A percentile compares a stretch with the other conserved stretches of the same genome.
Evolutionary conservation across 2,329 filamentous ascomycete genomes (phyloP).

Genomic region (Dactylellina leptospora): DNA sequence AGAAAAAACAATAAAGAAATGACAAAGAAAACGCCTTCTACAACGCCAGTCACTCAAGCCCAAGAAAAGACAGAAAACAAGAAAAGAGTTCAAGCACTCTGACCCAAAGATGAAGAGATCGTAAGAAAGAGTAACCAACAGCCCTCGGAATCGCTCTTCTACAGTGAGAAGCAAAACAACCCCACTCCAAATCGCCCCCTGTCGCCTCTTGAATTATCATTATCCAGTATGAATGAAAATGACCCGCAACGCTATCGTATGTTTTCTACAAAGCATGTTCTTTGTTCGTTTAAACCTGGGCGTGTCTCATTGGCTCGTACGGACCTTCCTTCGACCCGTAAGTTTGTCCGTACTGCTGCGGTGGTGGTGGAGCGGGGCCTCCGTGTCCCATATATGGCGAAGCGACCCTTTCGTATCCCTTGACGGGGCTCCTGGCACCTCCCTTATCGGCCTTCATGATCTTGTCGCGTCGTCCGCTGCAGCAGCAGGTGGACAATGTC

Average conservation of each 20-base stretch:
- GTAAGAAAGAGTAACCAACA: constrained; percentile 11
- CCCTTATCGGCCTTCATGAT: constrained; percentile 54
- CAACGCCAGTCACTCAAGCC: constrained; percentile 25
- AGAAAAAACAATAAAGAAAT: constrained; percentile 15
- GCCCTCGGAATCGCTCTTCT: background rate
- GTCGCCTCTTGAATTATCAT: constrained; percentile 14
- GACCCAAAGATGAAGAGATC: constrained; percentile 19
- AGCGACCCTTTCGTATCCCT: constrained; percentile 55
- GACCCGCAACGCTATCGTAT: background rate
- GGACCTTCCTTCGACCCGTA: constrained; percentile 42
- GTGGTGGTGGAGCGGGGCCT: constrained; percentile 38
- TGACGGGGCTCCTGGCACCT: constrained; percentile 25
- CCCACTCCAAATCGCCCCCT: background rate
- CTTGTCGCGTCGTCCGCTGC: constrained; percentile 68
- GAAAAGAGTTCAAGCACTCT: background rate
- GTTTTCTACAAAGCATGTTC: background rate
- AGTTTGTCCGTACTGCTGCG: constrained; percentile 30
- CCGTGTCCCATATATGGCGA: constrained; percentile 54
- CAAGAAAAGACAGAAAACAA: constrained; percentile 2
- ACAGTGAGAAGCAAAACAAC: background rate
- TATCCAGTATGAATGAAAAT: constrained; percentile 7
- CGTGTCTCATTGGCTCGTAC: constrained; percentile 57
- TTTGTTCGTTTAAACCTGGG: constrained; percentile 24
- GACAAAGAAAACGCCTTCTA: constrained; percentile 33
- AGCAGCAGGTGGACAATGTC: constrained; percentile 91